Evolutionary conservation across 768 basidiomycete species (phyloP), one percentile per base, ranked within the genome.

Genomic region (Artomyces pyxidatus): DNA sequence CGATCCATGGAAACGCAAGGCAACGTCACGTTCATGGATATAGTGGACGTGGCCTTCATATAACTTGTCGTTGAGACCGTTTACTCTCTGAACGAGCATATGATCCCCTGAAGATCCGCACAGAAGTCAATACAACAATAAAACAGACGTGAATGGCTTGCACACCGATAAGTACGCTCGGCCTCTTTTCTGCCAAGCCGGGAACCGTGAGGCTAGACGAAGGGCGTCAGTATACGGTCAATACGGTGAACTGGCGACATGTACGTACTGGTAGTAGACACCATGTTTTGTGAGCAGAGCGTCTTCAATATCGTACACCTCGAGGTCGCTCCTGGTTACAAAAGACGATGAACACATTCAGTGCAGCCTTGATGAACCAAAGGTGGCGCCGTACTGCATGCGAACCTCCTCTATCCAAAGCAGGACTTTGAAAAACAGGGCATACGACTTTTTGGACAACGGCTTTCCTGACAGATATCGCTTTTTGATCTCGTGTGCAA

Each of bases 11-110:
- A 83, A 78, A 6, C 45, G 45, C 19, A 46, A 23, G 32, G 21
- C 12, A n/a, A 46, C 45, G 27, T 46, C 45, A 3, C 7, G 14
- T 23, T 37, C 16, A 7, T 17, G 70, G 11, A 82, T 70, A 5
- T 68, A 59, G 45, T 81, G 79, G 4, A 83, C 81, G 32, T 71
- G 69, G 12, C 83, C 83, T 60, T 77, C 74, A 47, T 65, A 79
- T 80, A 79, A 83, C 25, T 70, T 69, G 0, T 72, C 74, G 16
- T 61, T 50, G 0, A 57, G 55, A 3, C 67, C 60, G 21, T 68
- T 70, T 21, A 65, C 59, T 17, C 51, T 67, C 53, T 74, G 70
- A 0, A 82, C 77, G 26, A 49, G 41, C 37, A 52, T 49, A 0
- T 64, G 62, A 65, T 64, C 58, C 70, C 81, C 81, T 28, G 78